Evolutionary conservation across 495 filamentous ascomycete species (phyloP).

Genomic region (Annulohypoxylon moriforme): DNA sequence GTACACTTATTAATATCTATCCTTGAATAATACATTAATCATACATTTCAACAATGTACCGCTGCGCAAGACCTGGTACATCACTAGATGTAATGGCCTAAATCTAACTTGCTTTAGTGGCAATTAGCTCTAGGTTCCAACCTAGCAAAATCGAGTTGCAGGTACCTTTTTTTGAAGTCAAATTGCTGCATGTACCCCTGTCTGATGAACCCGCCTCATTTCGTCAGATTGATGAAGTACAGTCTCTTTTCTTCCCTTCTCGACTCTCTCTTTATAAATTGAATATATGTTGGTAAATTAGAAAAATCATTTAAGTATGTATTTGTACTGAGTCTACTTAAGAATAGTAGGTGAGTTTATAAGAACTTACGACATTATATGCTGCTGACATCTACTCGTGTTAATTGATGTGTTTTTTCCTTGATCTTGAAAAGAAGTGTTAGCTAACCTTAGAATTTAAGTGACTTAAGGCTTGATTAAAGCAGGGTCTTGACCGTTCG

Average conservation of each 20-base stretch:
- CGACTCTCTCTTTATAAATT: not conserved
- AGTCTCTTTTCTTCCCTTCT: not conserved
- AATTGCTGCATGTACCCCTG: constrained; percentile 14
- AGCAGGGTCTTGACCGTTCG: not conserved
- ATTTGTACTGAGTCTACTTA: not conserved
- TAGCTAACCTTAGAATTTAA: not conserved
- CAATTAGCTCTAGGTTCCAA: not conserved
- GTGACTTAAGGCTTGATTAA: not conserved
- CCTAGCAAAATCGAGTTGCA: not conserved
- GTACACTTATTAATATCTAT: no score
- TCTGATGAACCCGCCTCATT: constrained; percentile 26
- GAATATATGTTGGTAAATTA: not conserved
- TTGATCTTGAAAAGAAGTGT: not conserved
- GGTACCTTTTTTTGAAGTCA: not conserved
- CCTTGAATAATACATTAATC: no score
- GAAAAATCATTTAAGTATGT: not conserved
- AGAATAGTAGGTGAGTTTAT: not conserved
- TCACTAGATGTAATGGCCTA: not conserved
- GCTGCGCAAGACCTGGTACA: no score
- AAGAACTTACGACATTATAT: not conserved
- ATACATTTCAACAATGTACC: no score
- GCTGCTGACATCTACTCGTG: not conserved
- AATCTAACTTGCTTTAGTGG: constrained; percentile 9
- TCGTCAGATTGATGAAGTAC: constrained; percentile 35
- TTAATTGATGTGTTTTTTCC: not conserved